phyloP scores from a whole-genome alignment of 202 grass and related monocot species.

The Zoysia matrella region DNA sequence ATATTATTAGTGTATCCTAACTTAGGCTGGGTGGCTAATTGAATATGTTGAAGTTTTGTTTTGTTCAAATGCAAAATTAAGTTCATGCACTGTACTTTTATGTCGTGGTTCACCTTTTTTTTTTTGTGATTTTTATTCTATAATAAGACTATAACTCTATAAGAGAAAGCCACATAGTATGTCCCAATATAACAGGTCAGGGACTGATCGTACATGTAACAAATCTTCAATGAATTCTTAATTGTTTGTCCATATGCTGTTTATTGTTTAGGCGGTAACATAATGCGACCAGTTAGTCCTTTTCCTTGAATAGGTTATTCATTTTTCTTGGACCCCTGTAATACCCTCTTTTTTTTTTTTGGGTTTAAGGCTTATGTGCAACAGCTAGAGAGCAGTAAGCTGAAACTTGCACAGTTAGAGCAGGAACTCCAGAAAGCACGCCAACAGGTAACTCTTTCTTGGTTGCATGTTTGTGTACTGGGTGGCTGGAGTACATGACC shows the following conservation, averaged over 20 bases:
- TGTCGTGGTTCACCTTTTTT: not conserved
- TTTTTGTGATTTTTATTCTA: slow-evolving; percentile 25
- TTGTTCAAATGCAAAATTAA: not conserved
- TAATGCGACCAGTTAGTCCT: not conserved
- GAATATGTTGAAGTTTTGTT: not conserved
- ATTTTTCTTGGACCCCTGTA: slow-evolving; percentile 7
- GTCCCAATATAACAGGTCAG: not conserved
- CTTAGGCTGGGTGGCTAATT: not conserved
- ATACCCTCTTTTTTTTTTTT: slow-evolving; percentile 22
- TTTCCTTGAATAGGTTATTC: not conserved
- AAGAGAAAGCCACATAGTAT: not conserved
- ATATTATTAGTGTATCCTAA: slow-evolving; percentile 5
- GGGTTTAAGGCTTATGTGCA: slow-evolving; percentile 89
- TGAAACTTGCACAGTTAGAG: too few species aligned
- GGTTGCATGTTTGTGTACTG: slow-evolving; percentile 4
- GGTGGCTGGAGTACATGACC: not conserved
- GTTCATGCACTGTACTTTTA: not conserved
- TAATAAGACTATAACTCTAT: not conserved
- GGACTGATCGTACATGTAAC: not conserved
- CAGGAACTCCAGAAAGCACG: too few species aligned
- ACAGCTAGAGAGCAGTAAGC: slow-evolving; percentile 25
- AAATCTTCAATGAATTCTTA: too few species aligned
- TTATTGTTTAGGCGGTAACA: not conserved
- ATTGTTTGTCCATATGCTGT: not conserved
- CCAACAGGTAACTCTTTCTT: slow-evolving; percentile 26